Evolutionary conservation across 2,329 filamentous ascomycete genomes (phyloP).

Genomic region (Claviceps spartinae): DNA sequence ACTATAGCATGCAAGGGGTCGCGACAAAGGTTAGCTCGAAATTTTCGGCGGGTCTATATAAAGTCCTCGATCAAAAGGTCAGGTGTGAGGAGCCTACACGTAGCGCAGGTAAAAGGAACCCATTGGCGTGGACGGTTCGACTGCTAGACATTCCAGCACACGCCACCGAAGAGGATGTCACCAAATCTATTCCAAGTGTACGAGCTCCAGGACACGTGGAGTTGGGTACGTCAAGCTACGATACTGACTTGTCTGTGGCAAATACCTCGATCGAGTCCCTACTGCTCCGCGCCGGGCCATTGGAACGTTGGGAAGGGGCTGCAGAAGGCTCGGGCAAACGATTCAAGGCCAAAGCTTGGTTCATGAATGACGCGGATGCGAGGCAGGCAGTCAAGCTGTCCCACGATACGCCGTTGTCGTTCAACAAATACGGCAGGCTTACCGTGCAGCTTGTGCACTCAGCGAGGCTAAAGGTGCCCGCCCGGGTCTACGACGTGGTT

Average conservation of each 20-base stretch:
- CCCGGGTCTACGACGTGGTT: constrained; percentile 19
- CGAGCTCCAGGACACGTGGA: neutral
- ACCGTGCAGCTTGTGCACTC: constrained; percentile 23
- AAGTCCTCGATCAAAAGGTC: neutral
- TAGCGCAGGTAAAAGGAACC: constrained; percentile 3
- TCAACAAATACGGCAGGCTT: constrained; percentile 19
- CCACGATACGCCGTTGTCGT: constrained; percentile 17
- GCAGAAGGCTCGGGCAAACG: constrained; percentile 17
- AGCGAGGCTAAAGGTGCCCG: constrained; percentile 24
- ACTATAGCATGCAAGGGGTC: constrained; percentile 11
- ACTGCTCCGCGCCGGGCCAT: constrained; percentile 16
- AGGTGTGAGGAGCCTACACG: neutral
- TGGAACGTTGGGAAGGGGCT: constrained; percentile 21
- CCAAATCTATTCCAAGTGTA: neutral
- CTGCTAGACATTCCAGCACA: neutral
- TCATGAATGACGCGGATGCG: constrained; percentile 24
- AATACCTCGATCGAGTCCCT: constrained; percentile 15
- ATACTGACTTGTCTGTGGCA: constrained; percentile 5
- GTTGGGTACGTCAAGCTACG: constrained; percentile 13
- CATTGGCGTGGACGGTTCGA: constrained; percentile 1
- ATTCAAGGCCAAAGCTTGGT: constrained; percentile 26
- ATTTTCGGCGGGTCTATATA: constrained; percentile 8
- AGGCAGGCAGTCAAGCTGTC: constrained; percentile 19
- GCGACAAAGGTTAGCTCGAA: constrained; percentile 11
- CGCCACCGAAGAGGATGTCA: neutral